Base-by-base conservation (phyloP, 164 flowering plant species). In the Tetracentron sinense region DNA sequence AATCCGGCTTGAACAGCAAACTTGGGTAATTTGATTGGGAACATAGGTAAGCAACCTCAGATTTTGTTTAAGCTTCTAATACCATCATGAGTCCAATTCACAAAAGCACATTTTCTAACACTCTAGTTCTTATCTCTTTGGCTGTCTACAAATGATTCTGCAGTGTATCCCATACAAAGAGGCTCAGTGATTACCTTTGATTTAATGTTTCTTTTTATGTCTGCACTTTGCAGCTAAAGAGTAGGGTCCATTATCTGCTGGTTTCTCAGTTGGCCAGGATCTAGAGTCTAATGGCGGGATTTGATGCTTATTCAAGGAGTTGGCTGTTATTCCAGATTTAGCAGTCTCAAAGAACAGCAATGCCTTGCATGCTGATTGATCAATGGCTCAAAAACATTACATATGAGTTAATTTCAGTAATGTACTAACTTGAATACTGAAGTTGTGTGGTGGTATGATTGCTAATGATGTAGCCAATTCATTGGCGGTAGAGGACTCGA, bases 121-220 rank as follows among this genome's bases (percentile, higher is more conserved):
- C 46, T 42, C 31, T 46, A 20, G 6, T 11, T 23, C 25, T 20
- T 51, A 49, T 11, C 52, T 50, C 11, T n/a, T 46, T 7, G 7
- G 31, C 6, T 10, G 23, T 26, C 33, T n/a, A n/a, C 22, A 48
- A 29, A 35, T 51, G 50, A 52, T 68, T 62, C 8, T 73, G 80
- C 85, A 94, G 98, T 89, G 80, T 55, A 3, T 71, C 55, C 81
- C 79, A 51, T 94, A 90, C 74, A 86, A 81, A 69, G 97, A 89
- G 94, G 74, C 91, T 87, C 72, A 64, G 68, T 14, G 74, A 81
- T 62, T 92, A 87, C 75, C 83, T 90, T 53, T 94, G 98, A 97
- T 74, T 94, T 60, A 95, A 94, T 71, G 95, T 87, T 49, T n/a
- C n/a, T n/a, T n/a, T n/a, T n/a, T n/a, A 7, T 51, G 6, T 8